Evolutionary conservation across 306 rosid genomes (phyloP), one percentile per base, ranked within the genome.

Genomic region (Rubus idaeus): DNA sequence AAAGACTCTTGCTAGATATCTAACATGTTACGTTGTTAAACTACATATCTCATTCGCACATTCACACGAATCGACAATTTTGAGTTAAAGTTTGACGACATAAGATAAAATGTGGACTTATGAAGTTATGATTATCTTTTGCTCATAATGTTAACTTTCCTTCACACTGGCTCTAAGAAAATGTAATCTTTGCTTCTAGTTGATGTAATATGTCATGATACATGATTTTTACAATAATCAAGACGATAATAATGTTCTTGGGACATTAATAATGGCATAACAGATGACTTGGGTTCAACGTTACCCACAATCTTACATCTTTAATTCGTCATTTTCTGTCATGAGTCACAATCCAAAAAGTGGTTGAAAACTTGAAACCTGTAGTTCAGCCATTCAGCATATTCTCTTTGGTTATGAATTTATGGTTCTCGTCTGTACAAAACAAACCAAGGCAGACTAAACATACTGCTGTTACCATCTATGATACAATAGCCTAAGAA

Each of bases 271-370:
- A 50, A 23, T 45, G 70, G 74, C 78, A 78, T 78, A 63, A 83
- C 20, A 74, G 37, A 71, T 70, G 68, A 79, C 78, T 77, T 60
- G 52, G 72, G 55, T 76, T 41, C 60, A 79, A 74, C 62, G 83
- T 81, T 58, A 74, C 82, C 75, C 62, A 14, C 62, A 65, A 42
- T 42, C 46, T 21, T 8, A 18, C 53, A 53, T 55, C 26, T 21
- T 70, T 70, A 20, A 10, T 6, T 6, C 41, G 45, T 57, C 45
- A 3, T 20, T 58, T 67, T 44, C 58, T 60, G 75, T 70, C 26
- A 42, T 26, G 21, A 73, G 67, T 60, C 68, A 44, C 53, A 45
- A 53, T 30, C 75, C 13, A 52, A 26, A 75, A 73, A 66, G 75
- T 80, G 5, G 71, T 71, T 58, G 76, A 16, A 16, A 16, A 18